These are phyloP conservation scores for Fusarium keratoplasticum DNA, from an alignment of 2,329 filamentous ascomycete genomes.

Conservation along the genomic window DNA sequence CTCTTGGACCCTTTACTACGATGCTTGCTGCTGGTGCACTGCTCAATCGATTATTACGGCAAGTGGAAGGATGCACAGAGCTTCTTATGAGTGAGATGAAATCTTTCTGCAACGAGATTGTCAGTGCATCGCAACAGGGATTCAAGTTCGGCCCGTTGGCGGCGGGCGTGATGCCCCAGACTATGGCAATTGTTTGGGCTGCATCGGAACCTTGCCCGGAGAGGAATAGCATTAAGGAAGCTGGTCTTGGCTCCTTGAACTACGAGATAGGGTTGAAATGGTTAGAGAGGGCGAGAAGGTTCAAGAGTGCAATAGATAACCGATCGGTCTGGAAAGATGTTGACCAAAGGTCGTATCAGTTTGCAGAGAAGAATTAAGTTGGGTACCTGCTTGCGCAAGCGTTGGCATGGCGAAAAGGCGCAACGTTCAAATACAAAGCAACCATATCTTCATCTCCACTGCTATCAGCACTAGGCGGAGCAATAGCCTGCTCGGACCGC, in stretches of 20 bases:
- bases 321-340: neutral
- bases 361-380: neutral
- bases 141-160: neutral
- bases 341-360: neutral
- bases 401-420: neutral
- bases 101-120: neutral
- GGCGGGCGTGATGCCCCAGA: neutral
- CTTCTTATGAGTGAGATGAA: neutral
- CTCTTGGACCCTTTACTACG: neutral
- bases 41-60: neutral
- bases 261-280: neutral
- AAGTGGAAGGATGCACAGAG: neutral
- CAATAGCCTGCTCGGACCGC: neutral
- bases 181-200: neutral
- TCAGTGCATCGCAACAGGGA: neutral
- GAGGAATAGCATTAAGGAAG: neutral
- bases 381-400: neutral
- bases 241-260: neutral
- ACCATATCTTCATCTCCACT: neutral
- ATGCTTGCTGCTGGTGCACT: neutral
- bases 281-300: neutral
- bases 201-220: neutral
- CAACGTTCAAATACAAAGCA: neutral
- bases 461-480: neutral
- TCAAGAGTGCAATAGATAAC: neutral